A percentile compares a stretch with the other conserved stretches of the same genome.
Conservation (phyloP, 257 asterid genomes). For the Plantago ovata region DNA sequence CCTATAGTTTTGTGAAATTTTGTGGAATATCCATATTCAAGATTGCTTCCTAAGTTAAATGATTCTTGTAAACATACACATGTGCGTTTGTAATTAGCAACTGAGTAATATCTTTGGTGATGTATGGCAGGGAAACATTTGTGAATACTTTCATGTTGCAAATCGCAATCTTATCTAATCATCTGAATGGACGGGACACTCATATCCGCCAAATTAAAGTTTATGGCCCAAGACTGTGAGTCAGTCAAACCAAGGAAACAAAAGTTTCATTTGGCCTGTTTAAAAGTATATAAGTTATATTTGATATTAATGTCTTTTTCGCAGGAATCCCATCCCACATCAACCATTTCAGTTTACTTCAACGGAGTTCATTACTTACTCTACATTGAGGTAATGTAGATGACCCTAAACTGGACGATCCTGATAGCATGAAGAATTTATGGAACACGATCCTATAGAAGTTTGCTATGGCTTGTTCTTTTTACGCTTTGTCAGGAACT, state of each 20-base stretch:
- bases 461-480: background rate
- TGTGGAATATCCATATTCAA: no score
- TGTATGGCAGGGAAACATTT: slow-evolving; percentile 75
- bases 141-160: slow-evolving; percentile 97
- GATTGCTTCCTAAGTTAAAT: no score
- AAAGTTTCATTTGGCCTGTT: background rate
- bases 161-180: slow-evolving; percentile 75
- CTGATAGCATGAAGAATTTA: background rate
- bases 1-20: no score
- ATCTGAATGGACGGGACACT: slow-evolving; percentile 91
- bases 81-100: background rate
- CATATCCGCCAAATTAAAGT: slow-evolving; percentile 95
- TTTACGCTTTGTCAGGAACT: background rate
- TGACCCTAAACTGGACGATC: slow-evolving; percentile 8
- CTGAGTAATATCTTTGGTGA: slow-evolving; percentile 20
- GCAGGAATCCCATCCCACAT: slow-evolving; percentile 88
- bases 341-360: slow-evolving; percentile 93
- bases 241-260: background rate
- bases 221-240: slow-evolving; percentile 90
- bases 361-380: slow-evolving; percentile 73
- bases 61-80: no score
- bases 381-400: slow-evolving; percentile 59
- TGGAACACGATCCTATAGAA: background rate
- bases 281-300: background rate
- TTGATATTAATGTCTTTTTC: slow-evolving; percentile 12